A percentile compares a stretch with the other conserved stretches of the same genome.
Evolutionary conservation across 176 grass and related monocot genomes (phyloP).

Genomic region (Elaeis guineensis): DNA sequence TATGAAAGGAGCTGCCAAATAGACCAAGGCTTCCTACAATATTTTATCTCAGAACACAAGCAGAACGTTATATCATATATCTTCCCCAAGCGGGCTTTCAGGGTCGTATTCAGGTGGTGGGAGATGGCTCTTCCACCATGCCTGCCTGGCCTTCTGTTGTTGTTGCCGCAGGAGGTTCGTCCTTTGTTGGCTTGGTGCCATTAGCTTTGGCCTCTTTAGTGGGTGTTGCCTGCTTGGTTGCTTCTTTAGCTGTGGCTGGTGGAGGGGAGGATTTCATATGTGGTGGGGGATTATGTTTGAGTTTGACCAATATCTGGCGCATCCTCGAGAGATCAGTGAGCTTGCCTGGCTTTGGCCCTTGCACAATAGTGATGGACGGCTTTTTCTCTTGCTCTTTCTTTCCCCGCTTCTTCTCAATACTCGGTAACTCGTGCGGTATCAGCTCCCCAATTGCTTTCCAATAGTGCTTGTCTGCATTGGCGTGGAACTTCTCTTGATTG

Average conservation of each 20-base stretch:
- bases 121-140: background rate
- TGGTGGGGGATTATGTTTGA: conserved; percentile 67
- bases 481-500: conserved; percentile 78
- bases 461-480: conserved; percentile 64
- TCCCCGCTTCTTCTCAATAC: conserved; percentile 64
- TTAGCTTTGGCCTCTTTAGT: conserved; percentile 27
- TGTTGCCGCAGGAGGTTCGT: conserved; percentile 18
- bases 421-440: conserved; percentile 81
- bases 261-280: conserved; percentile 67
- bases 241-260: conserved; percentile 30
- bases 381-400: conserved; percentile 94
- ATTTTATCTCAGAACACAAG: too few species aligned
- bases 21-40: too few species aligned
- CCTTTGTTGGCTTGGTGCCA: conserved; percentile 1
- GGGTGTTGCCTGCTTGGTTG: conserved; percentile 22
- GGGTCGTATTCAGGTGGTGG: too few species aligned
- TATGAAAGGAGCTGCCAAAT: too few species aligned
- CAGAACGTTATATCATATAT: too few species aligned
- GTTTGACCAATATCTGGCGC: conserved; percentile 74
- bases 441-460: conserved; percentile 93
- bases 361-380: conserved; percentile 61
- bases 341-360: conserved; percentile 88
- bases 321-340: conserved; percentile 77
- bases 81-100: too few species aligned
- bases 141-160: background rate